Evolutionary conservation across 345 rosid species (phyloP).

Genomic region (Eucalyptus curtisii): DNA sequence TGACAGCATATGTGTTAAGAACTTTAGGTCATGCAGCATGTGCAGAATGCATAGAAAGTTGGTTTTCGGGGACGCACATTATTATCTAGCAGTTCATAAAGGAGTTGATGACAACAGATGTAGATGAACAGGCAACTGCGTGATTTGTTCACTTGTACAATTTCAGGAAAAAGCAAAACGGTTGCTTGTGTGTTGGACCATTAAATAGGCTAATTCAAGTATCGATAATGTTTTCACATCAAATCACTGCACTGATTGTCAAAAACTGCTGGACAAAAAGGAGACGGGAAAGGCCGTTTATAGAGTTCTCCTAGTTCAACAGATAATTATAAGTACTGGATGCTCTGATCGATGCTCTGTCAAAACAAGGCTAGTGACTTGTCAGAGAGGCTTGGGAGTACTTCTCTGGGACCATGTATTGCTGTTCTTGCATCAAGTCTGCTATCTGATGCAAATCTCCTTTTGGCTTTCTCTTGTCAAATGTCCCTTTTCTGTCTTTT

Average conservation of each 20-base stretch:
- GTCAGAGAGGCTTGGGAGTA: background rate
- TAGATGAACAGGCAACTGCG: background rate
- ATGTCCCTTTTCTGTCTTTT: background rate
- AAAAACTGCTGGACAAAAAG: background rate
- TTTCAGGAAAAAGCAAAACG: background rate
- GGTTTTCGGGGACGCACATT: background rate
- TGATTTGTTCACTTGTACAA: background rate
- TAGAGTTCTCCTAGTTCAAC: background rate
- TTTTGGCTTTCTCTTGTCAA: background rate
- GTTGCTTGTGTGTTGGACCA: background rate
- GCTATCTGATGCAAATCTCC: background rate
- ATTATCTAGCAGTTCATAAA: background rate
- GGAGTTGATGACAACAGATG: background rate
- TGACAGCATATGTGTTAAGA: background rate
- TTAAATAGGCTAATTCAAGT: background rate
- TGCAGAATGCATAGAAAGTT: background rate
- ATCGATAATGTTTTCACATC: background rate
- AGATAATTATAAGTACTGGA: background rate
- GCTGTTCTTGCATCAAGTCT: background rate
- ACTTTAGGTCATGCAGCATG: background rate
- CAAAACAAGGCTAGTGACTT: background rate
- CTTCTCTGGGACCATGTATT: background rate
- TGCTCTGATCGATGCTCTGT: background rate
- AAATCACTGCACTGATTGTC: background rate
- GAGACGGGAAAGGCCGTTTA: background rate